phyloP scores from a whole-genome alignment of 306 rosid species.

The Quercus variabilis region DNA sequence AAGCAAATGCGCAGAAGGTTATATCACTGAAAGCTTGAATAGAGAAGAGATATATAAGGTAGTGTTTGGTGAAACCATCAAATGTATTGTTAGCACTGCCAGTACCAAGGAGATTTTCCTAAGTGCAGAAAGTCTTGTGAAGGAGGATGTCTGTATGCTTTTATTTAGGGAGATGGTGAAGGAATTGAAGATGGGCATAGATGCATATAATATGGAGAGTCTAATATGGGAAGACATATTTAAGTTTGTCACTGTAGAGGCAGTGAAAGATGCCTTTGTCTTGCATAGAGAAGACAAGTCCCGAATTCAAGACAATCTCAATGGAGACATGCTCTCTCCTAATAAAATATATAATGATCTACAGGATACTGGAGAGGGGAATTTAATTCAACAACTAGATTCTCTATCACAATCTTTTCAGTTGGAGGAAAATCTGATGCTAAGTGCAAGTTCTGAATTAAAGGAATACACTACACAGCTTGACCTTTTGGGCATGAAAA shows the following conservation, averaged over 20 bases:
- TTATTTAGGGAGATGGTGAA: slow-evolving; percentile 35
- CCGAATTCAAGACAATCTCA: slow-evolving; percentile 16
- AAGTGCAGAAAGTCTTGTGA: slow-evolving; percentile 21
- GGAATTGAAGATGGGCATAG: slow-evolving; percentile 47
- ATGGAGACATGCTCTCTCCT: not conserved
- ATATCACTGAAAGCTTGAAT: slow-evolving; percentile 18
- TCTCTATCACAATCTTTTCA: slow-evolving; percentile 39
- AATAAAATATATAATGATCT: slow-evolving; percentile 11
- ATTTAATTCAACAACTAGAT: slow-evolving; percentile 25
- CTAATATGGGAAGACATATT: slow-evolving; percentile 34
- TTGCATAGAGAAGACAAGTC: slow-evolving; percentile 13
- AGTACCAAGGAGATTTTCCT: not conserved
- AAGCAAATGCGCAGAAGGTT: slow-evolving; percentile 30
- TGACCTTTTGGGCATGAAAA: slow-evolving; percentile 40
- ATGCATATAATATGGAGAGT: slow-evolving; percentile 27
- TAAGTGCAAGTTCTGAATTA: slow-evolving; percentile 35
- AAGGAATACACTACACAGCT: slow-evolving; percentile 33
- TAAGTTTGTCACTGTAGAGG: slow-evolving; percentile 36
- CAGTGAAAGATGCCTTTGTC: slow-evolving; percentile 31
- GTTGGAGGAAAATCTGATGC: slow-evolving; percentile 44
- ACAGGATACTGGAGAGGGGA: slow-evolving; percentile 25
- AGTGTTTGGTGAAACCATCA: slow-evolving; percentile 37
- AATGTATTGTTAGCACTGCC: slow-evolving; percentile 12
- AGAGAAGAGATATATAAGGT: slow-evolving; percentile 32
- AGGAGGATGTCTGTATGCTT: slow-evolving; percentile 45